These are phyloP conservation scores for Wickerhamomyces mucosus DNA, from an alignment of 805 yeast species.

Conservation along the genomic window DNA sequence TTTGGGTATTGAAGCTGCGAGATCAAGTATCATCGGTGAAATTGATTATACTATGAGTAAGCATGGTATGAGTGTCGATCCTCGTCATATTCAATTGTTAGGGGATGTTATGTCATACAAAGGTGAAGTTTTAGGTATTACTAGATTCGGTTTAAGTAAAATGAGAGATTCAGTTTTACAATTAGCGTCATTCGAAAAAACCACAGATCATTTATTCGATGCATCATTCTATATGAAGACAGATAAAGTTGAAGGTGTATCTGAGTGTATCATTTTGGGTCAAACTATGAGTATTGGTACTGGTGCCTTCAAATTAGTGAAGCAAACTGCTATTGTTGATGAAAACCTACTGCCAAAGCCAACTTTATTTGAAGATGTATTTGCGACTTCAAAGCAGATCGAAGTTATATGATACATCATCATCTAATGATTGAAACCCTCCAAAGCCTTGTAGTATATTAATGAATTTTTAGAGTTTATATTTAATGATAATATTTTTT, in stretches of 20 bases:
- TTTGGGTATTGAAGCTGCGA: constrained; percentile 96
- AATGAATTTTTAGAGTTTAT: too few relatives aligned
- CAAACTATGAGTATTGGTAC: constrained; percentile 98
- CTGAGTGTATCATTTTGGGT: constrained; percentile 94
- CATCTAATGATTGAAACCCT: too few relatives aligned
- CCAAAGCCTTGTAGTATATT: too few relatives aligned
- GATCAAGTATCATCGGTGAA: constrained; percentile 86
- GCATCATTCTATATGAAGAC: constrained; percentile 97
- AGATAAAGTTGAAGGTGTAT: constrained; percentile 93
- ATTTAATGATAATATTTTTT: too few relatives aligned
- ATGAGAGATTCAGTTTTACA: constrained; percentile 98
- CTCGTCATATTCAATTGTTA: constrained; percentile 93
- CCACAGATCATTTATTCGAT: constrained; percentile 96
- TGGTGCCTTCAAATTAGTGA: constrained; percentile 85
- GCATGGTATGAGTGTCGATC: constrained; percentile 99
- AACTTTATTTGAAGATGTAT: constrained; percentile 36
- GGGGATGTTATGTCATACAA: constrained; percentile 99
- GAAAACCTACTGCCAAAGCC: constrained; percentile 35
- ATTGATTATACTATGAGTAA: constrained; percentile 97
- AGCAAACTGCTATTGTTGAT: constrained; percentile 37
- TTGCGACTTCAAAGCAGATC: too few relatives aligned
- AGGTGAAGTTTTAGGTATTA: constrained; percentile 96
- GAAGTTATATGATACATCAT: too few relatives aligned
- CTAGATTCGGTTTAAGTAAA: constrained; percentile 94
- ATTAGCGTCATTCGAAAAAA: constrained; percentile 94